phyloP scores from a whole-genome alignment of 139 green algal species.

The Microglena sp. region DNA sequence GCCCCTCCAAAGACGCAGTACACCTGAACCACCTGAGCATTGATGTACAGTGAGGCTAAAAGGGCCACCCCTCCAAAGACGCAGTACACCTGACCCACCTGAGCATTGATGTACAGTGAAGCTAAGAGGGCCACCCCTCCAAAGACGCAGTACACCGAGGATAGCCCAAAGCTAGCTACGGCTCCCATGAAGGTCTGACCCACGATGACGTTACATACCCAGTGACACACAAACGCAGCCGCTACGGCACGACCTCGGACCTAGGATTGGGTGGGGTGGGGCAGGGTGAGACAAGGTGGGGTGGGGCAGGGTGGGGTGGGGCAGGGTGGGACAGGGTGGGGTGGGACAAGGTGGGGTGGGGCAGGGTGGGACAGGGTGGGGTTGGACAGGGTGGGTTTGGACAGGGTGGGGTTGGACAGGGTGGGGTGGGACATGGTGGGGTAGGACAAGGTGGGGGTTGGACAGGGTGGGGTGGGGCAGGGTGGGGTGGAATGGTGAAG shows the following conservation, averaged over 20 bases:
- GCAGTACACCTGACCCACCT: constrained; percentile 17
- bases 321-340: background rate
- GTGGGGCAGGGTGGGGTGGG: too few relatives aligned
- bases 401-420: too few relatives aligned
- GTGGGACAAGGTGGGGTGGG: background rate
- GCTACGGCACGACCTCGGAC: constrained; percentile 57
- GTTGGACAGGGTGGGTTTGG: background rate
- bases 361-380: background rate
- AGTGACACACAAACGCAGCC: constrained; percentile 48
- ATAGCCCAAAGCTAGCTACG: constrained; percentile 11
- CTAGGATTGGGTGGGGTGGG: constrained; percentile 71
- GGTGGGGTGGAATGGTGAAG: background rate
- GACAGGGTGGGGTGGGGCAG: background rate
- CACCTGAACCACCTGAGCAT: constrained; percentile 9
- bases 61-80: constrained; percentile 38
- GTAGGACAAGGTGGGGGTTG: background rate
- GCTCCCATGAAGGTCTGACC: constrained; percentile 47
- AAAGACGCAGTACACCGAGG: constrained; percentile 40
- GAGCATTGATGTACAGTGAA: constrained; percentile 21
- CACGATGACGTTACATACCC: constrained; percentile 47
- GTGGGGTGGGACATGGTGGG: too few relatives aligned
- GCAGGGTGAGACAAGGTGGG: too few relatives aligned
- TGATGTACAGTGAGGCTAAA: constrained; percentile 28
- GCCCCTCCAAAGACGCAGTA: too few relatives aligned
- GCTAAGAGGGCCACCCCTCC: constrained; percentile 29